phyloP scores from a whole-genome alignment of 2,329 filamentous ascomycete genomes.

The Arachnomyces sp. region DNA sequence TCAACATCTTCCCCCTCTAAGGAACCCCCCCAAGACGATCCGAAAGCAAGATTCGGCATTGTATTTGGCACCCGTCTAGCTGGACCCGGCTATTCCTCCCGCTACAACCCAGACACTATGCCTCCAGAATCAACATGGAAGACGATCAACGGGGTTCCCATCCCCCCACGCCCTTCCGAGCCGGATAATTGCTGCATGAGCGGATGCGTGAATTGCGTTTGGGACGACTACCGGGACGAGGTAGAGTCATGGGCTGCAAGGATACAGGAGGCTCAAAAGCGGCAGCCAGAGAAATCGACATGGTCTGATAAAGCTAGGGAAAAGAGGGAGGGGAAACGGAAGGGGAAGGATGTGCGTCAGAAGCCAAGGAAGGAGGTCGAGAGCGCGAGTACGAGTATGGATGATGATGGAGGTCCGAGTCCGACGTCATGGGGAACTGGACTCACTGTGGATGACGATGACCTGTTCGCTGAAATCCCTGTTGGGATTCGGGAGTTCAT shows the following conservation, averaged over 20 bases:
- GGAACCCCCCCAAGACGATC: slow-evolving; percentile 14
- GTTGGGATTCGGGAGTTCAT: slow-evolving; percentile 96
- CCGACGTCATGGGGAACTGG: slow-evolving; percentile 56
- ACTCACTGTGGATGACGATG: slow-evolving; percentile 41
- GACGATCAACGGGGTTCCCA: slow-evolving; percentile 64
- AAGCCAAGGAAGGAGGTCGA: slow-evolving; percentile 33
- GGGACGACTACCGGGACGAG: slow-evolving; percentile 85
- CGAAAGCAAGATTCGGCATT: slow-evolving; percentile 50
- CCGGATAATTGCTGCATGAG: slow-evolving; percentile 99
- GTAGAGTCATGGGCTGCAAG: slow-evolving; percentile 76
- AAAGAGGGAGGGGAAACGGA: slow-evolving; percentile 28
- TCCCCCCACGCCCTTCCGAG: slow-evolving; percentile 77
- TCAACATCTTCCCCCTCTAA: slow-evolving; percentile 13
- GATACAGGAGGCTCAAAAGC: slow-evolving; percentile 52
- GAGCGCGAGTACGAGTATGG: slow-evolving; percentile 55
- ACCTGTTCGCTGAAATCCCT: slow-evolving; percentile 71
- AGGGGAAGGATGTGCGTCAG: slow-evolving; percentile 23
- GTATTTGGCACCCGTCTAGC: slow-evolving; percentile 75
- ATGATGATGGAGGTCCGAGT: slow-evolving; percentile 71
- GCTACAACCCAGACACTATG: slow-evolving; percentile 46
- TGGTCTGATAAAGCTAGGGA: slow-evolving; percentile 28
- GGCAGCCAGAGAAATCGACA: slow-evolving; percentile 9
- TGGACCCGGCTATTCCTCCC: slow-evolving; percentile 60
- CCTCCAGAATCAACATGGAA: slow-evolving; percentile 49
- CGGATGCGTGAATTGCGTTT: slow-evolving; percentile 95